Conservation (phyloP, 2,329 filamentous ascomycete species). For the Penicillium freii region DNA sequence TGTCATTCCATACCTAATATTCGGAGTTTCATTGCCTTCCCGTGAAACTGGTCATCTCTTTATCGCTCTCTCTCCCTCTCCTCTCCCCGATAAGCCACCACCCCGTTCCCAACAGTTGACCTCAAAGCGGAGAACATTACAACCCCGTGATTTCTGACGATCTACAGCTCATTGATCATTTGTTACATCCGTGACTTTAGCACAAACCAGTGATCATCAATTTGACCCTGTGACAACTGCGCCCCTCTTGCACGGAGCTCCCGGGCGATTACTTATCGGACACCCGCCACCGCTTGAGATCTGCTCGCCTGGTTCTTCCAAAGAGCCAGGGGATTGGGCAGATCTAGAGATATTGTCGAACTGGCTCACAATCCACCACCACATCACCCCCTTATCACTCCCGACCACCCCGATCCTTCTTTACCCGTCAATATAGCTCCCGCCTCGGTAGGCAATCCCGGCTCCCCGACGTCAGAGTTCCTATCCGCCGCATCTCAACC, state of each 20-base stretch:
- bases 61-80: not conserved
- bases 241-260: constrained; percentile 10
- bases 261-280: constrained; percentile 30
- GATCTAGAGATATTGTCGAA: constrained; percentile 55
- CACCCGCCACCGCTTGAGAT: constrained; percentile 30
- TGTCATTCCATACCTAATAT: not conserved
- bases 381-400: constrained; percentile 60
- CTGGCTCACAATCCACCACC: constrained; percentile 67
- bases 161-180: not conserved
- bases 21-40: not conserved
- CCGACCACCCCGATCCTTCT: constrained; percentile 65
- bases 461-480: constrained; percentile 20
- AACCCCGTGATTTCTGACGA: not conserved
- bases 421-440: constrained; percentile 51
- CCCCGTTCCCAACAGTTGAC: not conserved
- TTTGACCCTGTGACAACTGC: constrained; percentile 7
- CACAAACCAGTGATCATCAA: not conserved
- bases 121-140: not conserved
- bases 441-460: constrained; percentile 19
- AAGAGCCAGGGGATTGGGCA: constrained; percentile 45
- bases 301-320: constrained; percentile 47
- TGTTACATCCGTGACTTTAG: not conserved
- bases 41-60: not conserved
- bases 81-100: constrained; percentile 1
- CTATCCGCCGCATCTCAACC: constrained; percentile 10